Base-by-base conservation (phyloP, 2,329 filamentous ascomycete species). In the Cryphonectria parasitica region DNA sequence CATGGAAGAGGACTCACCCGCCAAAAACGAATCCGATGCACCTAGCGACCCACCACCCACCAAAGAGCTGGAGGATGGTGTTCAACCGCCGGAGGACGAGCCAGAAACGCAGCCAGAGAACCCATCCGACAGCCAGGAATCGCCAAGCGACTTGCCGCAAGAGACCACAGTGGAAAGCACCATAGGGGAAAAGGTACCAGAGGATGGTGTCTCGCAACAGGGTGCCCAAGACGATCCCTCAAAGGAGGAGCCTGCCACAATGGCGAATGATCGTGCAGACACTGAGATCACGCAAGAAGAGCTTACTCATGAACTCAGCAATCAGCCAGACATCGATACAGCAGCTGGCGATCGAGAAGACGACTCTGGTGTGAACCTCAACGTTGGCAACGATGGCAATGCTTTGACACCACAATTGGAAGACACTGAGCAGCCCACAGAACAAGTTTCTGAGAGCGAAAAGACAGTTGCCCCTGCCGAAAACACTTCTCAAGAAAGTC, bases 301-400 rank as follows among this genome's bases (percentile, higher is more conserved):
- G 5, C 34, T 62, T 17, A 19, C 7, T n/a, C 68, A 54, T 34
- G 15, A 49, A 67, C 28, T 15, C 45, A 49, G 45, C 22, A 22
- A 6, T 25, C 36, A 45, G 25, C 36, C 39, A 36, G n/a, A 43
- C 15, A n/a, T 68, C 7, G 58, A 62, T 28, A 41, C 43, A 19
- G 54, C 43, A 19, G 28, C n/a, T 5, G 52, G 6, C 41, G 52
- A 68, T 13, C 52, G 39, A 39, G 36, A 52, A 49, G 41, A 52
- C n/a, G 39, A 63, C 31, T 54, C 49, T 67, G 69, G 45, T 22
- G 58, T 66, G n/a, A 58, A 66, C 4, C 54, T 71, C 13, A 62
- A 61, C 41, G 3, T 25, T 25, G 36, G 34, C 22, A 52, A 60
- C 31, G 64, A 60, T 31, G 64, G 28, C 25, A 13, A 13, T 58